phyloP scores from a whole-genome alignment of 805 yeast species.

The Myxozyma lipomycoides region DNA sequence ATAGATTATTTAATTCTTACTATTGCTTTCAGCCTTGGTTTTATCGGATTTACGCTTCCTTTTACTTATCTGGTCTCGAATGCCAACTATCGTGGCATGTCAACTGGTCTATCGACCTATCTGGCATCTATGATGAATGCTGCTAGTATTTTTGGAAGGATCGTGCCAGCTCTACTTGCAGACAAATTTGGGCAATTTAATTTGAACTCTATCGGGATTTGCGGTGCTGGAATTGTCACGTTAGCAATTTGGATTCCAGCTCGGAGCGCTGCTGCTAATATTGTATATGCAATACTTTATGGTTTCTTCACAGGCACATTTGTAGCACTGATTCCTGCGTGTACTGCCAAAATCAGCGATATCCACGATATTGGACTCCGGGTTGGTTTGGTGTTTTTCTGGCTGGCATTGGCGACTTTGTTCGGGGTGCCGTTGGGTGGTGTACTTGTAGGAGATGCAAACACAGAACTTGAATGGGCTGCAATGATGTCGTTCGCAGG shows the following conservation, averaged over 20 bases:
- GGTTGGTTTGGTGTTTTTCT: slow-evolving; percentile 61
- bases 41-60: slow-evolving; percentile 29
- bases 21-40: slow-evolving; percentile 16
- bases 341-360: slow-evolving; percentile 33
- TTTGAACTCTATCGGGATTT: slow-evolving; percentile 36
- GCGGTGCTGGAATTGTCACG: slow-evolving; percentile 34
- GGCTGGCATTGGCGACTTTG: slow-evolving; percentile 49
- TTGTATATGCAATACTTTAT: slow-evolving; percentile 34
- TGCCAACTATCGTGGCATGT: slow-evolving; percentile 29
- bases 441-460: slow-evolving; percentile 22
- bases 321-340: slow-evolving; percentile 37
- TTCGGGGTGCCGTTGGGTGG: slow-evolving; percentile 38
- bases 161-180: slow-evolving; percentile 47
- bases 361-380: slow-evolving; percentile 35
- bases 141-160: slow-evolving; percentile 45
- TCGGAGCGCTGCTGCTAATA: slow-evolving; percentile 31
- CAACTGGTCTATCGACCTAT: slow-evolving; percentile 28
- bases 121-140: slow-evolving; percentile 38
- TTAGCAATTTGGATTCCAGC: slow-evolving; percentile 40
- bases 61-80: slow-evolving; percentile 37
- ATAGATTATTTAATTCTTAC: slow-evolving; percentile 15
- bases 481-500: slow-evolving; percentile 28
- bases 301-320: slow-evolving; percentile 38
- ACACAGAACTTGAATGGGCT: slow-evolving; percentile 6
- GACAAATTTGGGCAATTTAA: slow-evolving; percentile 50